Evolutionary conservation across 2,329 filamentous ascomycete species (phyloP), one percentile per base, ranked within the genome.

Genomic region (Coniochaeta prunicola): DNA sequence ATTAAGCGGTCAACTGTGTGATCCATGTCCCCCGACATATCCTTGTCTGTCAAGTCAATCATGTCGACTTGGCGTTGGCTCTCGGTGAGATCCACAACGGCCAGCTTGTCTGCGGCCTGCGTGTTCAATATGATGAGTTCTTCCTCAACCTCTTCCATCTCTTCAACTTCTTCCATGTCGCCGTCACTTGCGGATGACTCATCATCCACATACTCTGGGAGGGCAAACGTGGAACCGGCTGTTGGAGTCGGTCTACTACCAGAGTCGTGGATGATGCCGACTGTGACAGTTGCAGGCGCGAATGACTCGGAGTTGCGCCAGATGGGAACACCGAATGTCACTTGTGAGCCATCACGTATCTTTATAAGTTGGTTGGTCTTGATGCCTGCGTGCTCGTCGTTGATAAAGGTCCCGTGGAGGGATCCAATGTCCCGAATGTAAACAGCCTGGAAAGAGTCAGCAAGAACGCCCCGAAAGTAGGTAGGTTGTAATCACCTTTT

Each of bases 381-480:
- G 2, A 78, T 40, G 17, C 60, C 62, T 0, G 61, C 59, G 34
- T 67, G 62, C 1, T 58, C 59, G 2, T 70, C 64, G 58, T 79
- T 81, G 45, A 77, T 62, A 40, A 71, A 81, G 0, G 81, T 83
- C 1, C 82, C 82, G 59, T 85, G 82, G 1, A 83, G 74, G 0
- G 81, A 84, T 1, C 72, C 71, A 1, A 69, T 66, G 58, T 85
- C 82, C 30, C 67, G 71, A 38, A 84, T 66, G 45, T 69, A 71
- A 0, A 84, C 65, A 26, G 67, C 68, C 81, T 84, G 45, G 2
- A 48, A 17, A 45, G 3, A 57, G 53, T 71, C 50, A 71, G 67
- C 70, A 60, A 70, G 63, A 34, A 48, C 53, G 55, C 19, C 17
- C 12, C 13, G 5, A 19, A 19, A 1, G 3, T 19, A 13, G 38